Evolutionary conservation across 106 monocot species (phyloP).

Genomic region (Dioscorea dumetorum): DNA sequence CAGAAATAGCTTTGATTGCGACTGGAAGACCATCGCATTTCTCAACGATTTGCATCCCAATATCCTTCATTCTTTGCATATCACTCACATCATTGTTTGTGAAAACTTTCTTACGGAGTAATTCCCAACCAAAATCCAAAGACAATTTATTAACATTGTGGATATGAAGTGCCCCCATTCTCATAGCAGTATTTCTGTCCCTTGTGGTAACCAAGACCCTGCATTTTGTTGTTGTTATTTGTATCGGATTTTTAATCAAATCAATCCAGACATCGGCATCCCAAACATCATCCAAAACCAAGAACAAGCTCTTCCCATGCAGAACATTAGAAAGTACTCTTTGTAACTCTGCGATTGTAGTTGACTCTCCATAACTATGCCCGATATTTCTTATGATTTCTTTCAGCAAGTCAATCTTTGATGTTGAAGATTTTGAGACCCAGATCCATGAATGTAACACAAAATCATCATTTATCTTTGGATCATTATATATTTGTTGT

Average conservation of each 20-base stretch:
- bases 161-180: constrained; percentile 6
- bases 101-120: constrained; percentile 17
- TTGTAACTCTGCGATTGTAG: constrained; percentile 3
- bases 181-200: constrained; percentile 9
- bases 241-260: constrained; percentile 17
- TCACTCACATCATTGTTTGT: background rate
- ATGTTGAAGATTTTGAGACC: background rate
- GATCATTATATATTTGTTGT: background rate
- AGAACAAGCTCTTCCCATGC: constrained; percentile 13
- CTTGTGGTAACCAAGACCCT: constrained; percentile 26
- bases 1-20: constrained; percentile 31
- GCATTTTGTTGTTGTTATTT: background rate
- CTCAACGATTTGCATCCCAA: constrained; percentile 20
- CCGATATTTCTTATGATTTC: background rate
- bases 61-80: constrained; percentile 7
- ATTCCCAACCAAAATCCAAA: constrained; percentile 11
- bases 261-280: constrained; percentile 11
- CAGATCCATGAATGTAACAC: background rate
- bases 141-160: constrained; percentile 15
- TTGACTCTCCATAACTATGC: background rate
- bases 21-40: constrained; percentile 40
- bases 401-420: background rate
- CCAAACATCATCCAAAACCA: constrained; percentile 44
- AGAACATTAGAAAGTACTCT: background rate
- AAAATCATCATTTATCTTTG: background rate